Evolutionary conservation across 202 grass and related monocot genomes (phyloP).

Genomic region (Setaria italica): DNA sequence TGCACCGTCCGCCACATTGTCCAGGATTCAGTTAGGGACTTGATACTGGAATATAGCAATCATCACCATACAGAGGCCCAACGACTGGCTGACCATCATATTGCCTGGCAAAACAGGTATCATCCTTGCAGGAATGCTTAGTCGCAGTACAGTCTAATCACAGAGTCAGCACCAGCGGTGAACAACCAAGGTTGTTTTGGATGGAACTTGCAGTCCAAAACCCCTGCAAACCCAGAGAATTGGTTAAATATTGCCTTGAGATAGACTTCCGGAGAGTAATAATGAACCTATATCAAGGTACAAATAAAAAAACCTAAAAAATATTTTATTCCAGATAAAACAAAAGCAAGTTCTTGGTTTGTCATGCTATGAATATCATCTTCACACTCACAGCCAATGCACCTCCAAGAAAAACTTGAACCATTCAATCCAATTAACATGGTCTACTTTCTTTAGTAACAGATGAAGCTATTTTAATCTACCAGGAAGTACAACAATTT

Average conservation of each 20-base stretch:
- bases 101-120: neutral
- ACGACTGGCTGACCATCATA: neutral
- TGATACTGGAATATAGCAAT: neutral
- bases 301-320: neutral
- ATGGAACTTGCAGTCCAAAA: slow-evolving; percentile 91
- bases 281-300: neutral
- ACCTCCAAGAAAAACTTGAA: neutral
- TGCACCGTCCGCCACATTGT: neutral
- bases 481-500: neutral
- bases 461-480: neutral
- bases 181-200: slow-evolving; percentile 94
- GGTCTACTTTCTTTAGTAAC: slow-evolving; percentile 16
- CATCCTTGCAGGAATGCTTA: slow-evolving; percentile 38
- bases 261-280: neutral
- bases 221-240: slow-evolving; percentile 56
- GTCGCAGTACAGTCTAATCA: slow-evolving; percentile 85
- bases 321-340: neutral
- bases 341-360: neutral
- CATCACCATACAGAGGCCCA: neutral
- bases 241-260: neutral
- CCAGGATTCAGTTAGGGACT: neutral
- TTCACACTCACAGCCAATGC: neutral
- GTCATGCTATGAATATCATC: neutral
- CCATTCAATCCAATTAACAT: neutral
- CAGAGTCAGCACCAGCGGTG: slow-evolving; percentile 87